Conservation (phyloP, 2,329 filamentous ascomycete species). For the Xylariomycetidae sp. region DNA sequence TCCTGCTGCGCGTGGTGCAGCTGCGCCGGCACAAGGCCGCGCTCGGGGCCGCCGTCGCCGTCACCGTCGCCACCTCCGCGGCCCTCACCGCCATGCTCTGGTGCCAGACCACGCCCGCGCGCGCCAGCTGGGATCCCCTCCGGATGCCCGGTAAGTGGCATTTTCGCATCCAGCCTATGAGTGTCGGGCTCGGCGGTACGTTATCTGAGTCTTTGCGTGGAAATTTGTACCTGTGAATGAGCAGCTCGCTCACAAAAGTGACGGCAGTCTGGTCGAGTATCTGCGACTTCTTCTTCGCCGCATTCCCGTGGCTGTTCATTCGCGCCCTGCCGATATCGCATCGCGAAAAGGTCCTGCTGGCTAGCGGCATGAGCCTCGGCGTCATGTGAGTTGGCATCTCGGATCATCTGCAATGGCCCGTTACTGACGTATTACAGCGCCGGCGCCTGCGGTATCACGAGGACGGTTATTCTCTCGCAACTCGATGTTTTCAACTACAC, state of each 20-base stretch:
- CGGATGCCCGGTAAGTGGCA: constrained; percentile 30
- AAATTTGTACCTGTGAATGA: neutral
- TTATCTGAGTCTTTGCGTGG: neutral
- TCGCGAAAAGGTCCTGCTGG: constrained; percentile 23
- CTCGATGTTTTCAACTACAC: constrained; percentile 24
- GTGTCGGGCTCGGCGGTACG: constrained; percentile 30
- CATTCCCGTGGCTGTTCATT: constrained; percentile 24
- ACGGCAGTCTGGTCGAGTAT: constrained; percentile 29
- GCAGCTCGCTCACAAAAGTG: neutral
- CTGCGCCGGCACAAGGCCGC: constrained; percentile 27
- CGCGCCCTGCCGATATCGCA: constrained; percentile 19
- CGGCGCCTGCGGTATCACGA: constrained; percentile 28
- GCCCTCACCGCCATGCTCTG: constrained; percentile 30
- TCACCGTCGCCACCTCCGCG: constrained; percentile 26
- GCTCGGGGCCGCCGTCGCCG: constrained; percentile 27
- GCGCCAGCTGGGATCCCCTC: constrained; percentile 30
- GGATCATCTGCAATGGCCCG: neutral
- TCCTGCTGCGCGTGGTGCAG: constrained; percentile 32
- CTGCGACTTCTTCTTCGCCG: constrained; percentile 22
- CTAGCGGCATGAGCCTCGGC: constrained; percentile 22
- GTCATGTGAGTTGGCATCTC: constrained; percentile 19
- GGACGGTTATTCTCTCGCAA: constrained; percentile 20
- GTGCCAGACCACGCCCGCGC: constrained; percentile 31
- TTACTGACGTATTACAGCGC: constrained; percentile 16
- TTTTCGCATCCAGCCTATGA: constrained; percentile 30